Conservation (phyloP, 805 yeast species). For the Lipomyces sp. region DNA sequence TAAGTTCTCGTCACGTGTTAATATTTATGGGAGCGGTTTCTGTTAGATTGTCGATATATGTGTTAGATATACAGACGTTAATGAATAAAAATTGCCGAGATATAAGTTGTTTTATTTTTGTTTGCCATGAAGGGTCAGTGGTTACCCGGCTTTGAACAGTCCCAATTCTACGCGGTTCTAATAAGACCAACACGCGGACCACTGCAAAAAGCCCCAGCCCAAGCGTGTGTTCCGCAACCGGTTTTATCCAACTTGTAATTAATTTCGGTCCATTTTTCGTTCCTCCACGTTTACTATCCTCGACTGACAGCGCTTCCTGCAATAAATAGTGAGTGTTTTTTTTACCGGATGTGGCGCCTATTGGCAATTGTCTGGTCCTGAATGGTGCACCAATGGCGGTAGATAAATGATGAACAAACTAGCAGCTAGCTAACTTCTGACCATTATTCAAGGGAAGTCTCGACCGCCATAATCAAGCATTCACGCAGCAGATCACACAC, state of each 20-base stretch:
- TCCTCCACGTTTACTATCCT: not conserved
- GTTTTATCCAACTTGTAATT: not conserved
- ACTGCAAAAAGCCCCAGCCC: not conserved
- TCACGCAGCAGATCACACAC: not conserved
- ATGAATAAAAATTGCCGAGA: no score
- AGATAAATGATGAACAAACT: not conserved
- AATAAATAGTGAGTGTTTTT: not conserved
- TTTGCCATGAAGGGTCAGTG: no score
- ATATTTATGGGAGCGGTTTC: not conserved
- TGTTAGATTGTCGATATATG: not conserved
- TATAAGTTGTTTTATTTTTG: no score
- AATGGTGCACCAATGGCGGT: not conserved
- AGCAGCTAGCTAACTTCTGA: not conserved
- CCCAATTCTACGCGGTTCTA: not conserved
- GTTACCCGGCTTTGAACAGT: not conserved
- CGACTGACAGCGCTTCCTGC: not conserved
- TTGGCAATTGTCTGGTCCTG: not conserved
- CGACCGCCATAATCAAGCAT: not conserved
- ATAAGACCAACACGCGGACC: not conserved
- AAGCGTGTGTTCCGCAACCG: not conserved
- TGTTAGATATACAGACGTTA: not conserved
- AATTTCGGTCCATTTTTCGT: not conserved
- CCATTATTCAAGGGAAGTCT: not conserved
- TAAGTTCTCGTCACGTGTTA: slow-evolving; percentile 1
- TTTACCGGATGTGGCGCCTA: no score